Percentiles rank a stretch among this genome's conserved stretches.
Conservation (phyloP, 2,329 filamentous ascomycete species). For the Sporothrix luriei region DNA sequence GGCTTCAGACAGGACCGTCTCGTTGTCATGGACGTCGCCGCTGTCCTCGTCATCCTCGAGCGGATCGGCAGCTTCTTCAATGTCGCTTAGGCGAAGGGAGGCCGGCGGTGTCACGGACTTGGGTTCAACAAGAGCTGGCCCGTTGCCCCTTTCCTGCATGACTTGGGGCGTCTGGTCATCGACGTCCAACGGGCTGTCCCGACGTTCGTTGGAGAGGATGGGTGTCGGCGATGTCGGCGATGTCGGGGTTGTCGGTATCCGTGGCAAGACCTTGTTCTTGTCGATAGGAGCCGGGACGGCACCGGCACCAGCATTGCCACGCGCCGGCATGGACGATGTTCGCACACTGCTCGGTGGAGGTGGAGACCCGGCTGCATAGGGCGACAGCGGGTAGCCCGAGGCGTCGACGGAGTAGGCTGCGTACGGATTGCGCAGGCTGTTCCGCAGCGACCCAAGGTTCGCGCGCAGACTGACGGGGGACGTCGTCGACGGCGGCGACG, state of each 20-base stretch:
- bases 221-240: neutral
- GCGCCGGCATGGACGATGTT: neutral
- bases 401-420: constrained; percentile 17
- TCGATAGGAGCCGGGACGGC: constrained; percentile 29
- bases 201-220: constrained; percentile 37
- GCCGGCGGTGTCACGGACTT: constrained; percentile 23
- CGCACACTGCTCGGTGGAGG: constrained; percentile 23
- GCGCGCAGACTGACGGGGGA: constrained; percentile 25
- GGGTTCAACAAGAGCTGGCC: neutral
- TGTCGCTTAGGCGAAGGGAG: constrained; percentile 27
- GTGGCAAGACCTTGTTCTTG: constrained; percentile 43
- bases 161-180: neutral
- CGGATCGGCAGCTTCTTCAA: constrained; percentile 29
- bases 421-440: constrained; percentile 30
- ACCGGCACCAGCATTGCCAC: neutral
- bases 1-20: constrained; percentile 8
- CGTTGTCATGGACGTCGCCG: neutral
- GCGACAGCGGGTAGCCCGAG: constrained; percentile 24
- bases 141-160: neutral
- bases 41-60: constrained; percentile 10
- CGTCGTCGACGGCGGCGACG: constrained; percentile 37
- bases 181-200: constrained; percentile 27
- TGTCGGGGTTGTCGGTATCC: constrained; percentile 39
- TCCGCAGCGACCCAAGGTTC: constrained; percentile 31
- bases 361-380: constrained; percentile 21